These are phyloP conservation scores for Hericium rajendrae DNA, from an alignment of 768 basidiomycete genomes.

Conservation along the genomic window DNA sequence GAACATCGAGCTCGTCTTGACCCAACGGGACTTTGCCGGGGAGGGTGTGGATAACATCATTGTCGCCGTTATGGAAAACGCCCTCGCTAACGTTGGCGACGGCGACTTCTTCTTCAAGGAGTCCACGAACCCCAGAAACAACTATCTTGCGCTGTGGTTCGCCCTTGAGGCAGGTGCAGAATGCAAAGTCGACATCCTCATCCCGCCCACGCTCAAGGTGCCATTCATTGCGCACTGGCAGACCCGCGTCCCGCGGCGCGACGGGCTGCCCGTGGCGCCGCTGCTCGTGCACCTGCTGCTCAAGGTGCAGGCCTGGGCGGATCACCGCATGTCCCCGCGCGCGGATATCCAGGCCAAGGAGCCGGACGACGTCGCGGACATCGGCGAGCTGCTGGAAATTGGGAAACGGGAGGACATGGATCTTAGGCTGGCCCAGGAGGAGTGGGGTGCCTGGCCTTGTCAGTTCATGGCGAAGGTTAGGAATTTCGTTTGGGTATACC, in stretches of 20 bases:
- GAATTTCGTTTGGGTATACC: too few relatives aligned
- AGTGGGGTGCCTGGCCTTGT: too few relatives aligned
- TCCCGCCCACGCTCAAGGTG: constrained; percentile 21
- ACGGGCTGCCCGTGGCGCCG: constrained; percentile 21
- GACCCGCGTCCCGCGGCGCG: too few relatives aligned
- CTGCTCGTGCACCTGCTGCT: constrained; percentile 21
- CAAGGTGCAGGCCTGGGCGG: constrained; percentile 24
- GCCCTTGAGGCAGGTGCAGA: neutral
- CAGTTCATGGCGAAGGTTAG: too few relatives aligned
- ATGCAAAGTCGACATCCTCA: constrained; percentile 26
- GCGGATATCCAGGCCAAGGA: constrained; percentile 28
- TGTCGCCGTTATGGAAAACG: too few relatives aligned
- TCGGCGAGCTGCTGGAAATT: constrained; percentile 27
- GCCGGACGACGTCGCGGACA: constrained; percentile 31
- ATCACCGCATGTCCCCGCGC: constrained; percentile 22
- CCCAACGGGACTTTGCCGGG: too few relatives aligned
- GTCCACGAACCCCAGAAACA: constrained; percentile 28
- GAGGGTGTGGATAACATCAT: too few relatives aligned
- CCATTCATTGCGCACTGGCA: constrained; percentile 20
- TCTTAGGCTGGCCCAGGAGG: too few relatives aligned
- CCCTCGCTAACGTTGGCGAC: too few relatives aligned
- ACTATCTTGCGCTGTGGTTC: constrained; percentile 27
- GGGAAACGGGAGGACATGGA: too few relatives aligned
- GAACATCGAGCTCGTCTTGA: constrained; percentile 40
- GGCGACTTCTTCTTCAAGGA: too few relatives aligned